Conservation (phyloP, 352 stramenopile species). For the Aphanomyces cochlioides region DNA sequence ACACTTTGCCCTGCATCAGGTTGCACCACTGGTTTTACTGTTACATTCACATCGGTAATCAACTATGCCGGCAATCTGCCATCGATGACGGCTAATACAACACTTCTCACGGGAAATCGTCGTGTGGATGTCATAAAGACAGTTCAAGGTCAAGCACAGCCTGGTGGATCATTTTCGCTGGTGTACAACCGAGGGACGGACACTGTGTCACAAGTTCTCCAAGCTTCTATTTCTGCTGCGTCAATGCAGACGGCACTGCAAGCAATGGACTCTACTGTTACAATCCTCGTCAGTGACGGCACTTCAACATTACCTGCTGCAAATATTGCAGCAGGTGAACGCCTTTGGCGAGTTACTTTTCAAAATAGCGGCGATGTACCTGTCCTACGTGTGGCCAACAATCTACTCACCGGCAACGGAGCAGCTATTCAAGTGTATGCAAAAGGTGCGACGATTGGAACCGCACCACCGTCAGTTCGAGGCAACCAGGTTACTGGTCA, state of each 20-base stretch:
- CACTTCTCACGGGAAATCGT: constrained; percentile 83
- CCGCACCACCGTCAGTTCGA: constrained; percentile 48
- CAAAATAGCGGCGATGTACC: constrained; percentile 87
- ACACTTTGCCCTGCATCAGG: constrained; percentile 53
- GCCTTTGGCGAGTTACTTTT: constrained; percentile 90
- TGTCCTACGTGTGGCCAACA: constrained; percentile 71
- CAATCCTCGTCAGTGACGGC: constrained; percentile 64
- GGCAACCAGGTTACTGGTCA: constrained; percentile 87
- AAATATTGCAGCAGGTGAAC: constrained; percentile 42
- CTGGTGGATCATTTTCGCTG: constrained; percentile 89
- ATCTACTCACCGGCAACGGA: constrained; percentile 83
- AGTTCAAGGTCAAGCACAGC: constrained; percentile 74
- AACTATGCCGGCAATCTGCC: constrained; percentile 85
- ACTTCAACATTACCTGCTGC: constrained; percentile 40
- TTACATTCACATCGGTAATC: constrained; percentile 86
- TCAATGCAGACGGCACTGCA: constrained; percentile 69
- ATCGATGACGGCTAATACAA: constrained; percentile 74
- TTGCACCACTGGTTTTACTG: constrained; percentile 69
- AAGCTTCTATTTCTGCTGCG: constrained; percentile 44
- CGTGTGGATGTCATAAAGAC: constrained; percentile 80
- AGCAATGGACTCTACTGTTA: constrained; percentile 77
- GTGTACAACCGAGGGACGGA: constrained; percentile 81
- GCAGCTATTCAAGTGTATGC: constrained; percentile 77
- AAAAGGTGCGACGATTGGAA: constrained; percentile 43
- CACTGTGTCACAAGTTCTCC: constrained; percentile 61